These are phyloP conservation scores for Aureobasidium vineae DNA, from an alignment of 2,329 filamentous ascomycete genomes.

Conservation along the genomic window DNA sequence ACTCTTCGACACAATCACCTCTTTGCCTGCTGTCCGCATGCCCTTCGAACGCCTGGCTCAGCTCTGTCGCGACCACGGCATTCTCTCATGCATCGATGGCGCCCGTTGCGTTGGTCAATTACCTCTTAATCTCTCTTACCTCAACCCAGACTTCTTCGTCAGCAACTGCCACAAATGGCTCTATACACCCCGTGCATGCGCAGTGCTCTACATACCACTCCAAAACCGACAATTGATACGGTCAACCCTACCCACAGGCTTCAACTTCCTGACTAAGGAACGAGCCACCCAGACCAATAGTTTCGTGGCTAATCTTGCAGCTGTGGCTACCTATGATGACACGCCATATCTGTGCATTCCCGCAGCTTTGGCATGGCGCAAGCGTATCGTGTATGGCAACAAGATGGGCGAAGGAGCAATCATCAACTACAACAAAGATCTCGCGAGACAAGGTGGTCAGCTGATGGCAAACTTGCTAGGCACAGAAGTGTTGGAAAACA, in stretches of 20 bases:
- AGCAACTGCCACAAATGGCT: conserved; percentile 94
- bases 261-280: conserved; percentile 44
- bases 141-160: conserved; percentile 83
- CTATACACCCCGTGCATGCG: conserved; percentile 72
- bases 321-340: conserved; percentile 55
- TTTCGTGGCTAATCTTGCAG: conserved; percentile 46
- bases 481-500: conserved; percentile 71
- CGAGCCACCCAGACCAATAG: conserved; percentile 31
- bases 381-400: neutral
- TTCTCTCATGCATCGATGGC: conserved; percentile 78
- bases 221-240: conserved; percentile 74
- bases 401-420: conserved; percentile 66
- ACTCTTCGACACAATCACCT: conserved; percentile 77
- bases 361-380: conserved; percentile 66
- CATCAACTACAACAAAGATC: conserved; percentile 58
- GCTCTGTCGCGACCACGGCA: conserved; percentile 63
- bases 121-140: conserved; percentile 60
- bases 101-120: conserved; percentile 84
- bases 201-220: conserved; percentile 73
- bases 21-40: conserved; percentile 72
- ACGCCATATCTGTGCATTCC: conserved; percentile 71
- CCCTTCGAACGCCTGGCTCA: conserved; percentile 69
- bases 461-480: conserved; percentile 62
- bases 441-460: conserved; percentile 64
- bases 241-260: conserved; percentile 76